phyloP scores from a whole-genome alignment of 495 filamentous ascomycete species.

The Hypoxylon fragiforme region DNA sequence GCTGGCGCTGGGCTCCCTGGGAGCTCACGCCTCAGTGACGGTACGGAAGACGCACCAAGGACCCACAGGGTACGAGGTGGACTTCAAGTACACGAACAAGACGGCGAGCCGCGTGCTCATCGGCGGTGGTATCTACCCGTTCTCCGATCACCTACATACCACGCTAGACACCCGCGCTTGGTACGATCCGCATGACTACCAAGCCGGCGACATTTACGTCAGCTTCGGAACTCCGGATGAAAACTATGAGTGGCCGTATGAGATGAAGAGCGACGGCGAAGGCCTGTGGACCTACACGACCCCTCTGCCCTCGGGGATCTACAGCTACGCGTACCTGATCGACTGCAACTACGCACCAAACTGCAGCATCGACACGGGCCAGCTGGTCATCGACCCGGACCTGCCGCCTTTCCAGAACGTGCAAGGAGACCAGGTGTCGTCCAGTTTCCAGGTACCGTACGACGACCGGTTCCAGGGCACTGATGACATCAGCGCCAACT shows the following conservation, averaged over 20 bases:
- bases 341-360: slow-evolving; percentile 39
- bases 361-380: slow-evolving; percentile 40
- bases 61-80: slow-evolving; percentile 39
- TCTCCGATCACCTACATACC: slow-evolving; percentile 40
- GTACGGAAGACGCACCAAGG: slow-evolving; percentile 38
- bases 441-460: slow-evolving; percentile 43
- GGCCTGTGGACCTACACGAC: slow-evolving; percentile 39
- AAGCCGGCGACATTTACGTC: slow-evolving; percentile 39
- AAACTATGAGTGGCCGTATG: slow-evolving; percentile 38
- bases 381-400: slow-evolving; percentile 40
- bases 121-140: slow-evolving; percentile 36
- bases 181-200: slow-evolving; percentile 38
- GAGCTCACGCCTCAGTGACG: slow-evolving; percentile 34
- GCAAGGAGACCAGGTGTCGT: slow-evolving; percentile 36
- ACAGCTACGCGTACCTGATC: slow-evolving; percentile 38
- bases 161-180: slow-evolving; percentile 26
- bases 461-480: slow-evolving; percentile 35
- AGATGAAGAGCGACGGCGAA: slow-evolving; percentile 33
- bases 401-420: slow-evolving; percentile 39
- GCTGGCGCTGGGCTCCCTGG: slow-evolving; percentile 12
- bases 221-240: slow-evolving; percentile 24
- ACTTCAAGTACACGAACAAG: slow-evolving; percentile 38
- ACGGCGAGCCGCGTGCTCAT: slow-evolving; percentile 39
- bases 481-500: slow-evolving; percentile 37
- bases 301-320: slow-evolving; percentile 38